Conservation (phyloP, 257 asterid species). For the Gynochthodes officinalis region DNA sequence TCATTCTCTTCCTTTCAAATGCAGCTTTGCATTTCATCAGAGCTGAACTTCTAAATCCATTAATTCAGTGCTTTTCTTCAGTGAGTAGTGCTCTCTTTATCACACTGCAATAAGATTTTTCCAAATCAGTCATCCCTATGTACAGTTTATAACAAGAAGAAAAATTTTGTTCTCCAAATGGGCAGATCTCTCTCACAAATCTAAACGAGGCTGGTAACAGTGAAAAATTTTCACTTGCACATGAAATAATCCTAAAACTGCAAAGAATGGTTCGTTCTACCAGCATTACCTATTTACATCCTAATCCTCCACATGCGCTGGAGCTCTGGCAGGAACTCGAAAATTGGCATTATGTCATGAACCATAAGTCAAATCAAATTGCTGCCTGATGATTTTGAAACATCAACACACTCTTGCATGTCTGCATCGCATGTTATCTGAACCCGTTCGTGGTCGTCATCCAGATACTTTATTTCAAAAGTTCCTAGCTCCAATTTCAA, state of each 20-base stretch:
- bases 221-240: conserved; percentile 39
- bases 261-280: conserved; percentile 42
- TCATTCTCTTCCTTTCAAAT: no score
- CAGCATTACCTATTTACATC: conserved; percentile 33
- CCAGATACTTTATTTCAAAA: conserved; percentile 73
- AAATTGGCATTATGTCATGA: conserved; percentile 60
- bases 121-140: neutral
- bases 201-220: conserved; percentile 41
- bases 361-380: conserved; percentile 59
- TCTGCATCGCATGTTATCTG: conserved; percentile 69
- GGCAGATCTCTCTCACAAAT: conserved; percentile 48
- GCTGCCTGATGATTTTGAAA: conserved; percentile 50
- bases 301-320: conserved; percentile 44
- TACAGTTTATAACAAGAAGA: neutral
- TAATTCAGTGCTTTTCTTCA: no score
- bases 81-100: no score
- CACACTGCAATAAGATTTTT: no score
- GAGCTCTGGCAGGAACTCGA: conserved; percentile 89
- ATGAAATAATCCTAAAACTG: conserved; percentile 41
- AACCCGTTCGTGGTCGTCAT: conserved; percentile 92
- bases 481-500: conserved; percentile 73
- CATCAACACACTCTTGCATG: conserved; percentile 61
- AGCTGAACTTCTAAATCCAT: no score
- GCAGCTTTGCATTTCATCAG: no score
- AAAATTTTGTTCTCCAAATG: no score